A percentile compares a stretch with the other conserved stretches of the same genome.
Conservation (phyloP, 192 early-diverging fungal genomes). For the Chytriomyces confervae region DNA sequence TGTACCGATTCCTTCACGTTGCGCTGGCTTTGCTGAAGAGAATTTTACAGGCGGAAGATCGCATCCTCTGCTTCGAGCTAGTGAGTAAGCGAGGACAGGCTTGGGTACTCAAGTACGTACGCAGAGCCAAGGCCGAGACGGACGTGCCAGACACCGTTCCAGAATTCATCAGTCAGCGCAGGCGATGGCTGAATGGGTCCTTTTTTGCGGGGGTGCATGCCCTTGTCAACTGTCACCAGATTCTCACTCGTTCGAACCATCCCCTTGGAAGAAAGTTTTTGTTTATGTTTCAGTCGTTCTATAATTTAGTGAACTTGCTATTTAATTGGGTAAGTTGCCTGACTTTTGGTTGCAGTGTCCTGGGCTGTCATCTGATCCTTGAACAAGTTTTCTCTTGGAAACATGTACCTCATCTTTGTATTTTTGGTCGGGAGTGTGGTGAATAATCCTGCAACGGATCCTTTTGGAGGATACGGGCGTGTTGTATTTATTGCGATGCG, state of each 20-base stretch:
- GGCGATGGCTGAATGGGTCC: slow-evolving; percentile 85
- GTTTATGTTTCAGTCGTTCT: slow-evolving; percentile 70
- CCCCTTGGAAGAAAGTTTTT: slow-evolving; percentile 61
- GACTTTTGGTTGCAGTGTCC: slow-evolving; percentile 65
- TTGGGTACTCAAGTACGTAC: slow-evolving; percentile 78
- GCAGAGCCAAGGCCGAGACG: slow-evolving; percentile 75
- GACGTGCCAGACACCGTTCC: slow-evolving; percentile 79
- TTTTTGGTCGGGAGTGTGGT: slow-evolving; percentile 43
- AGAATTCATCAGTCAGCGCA: slow-evolving; percentile 60
- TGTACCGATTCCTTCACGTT: not conserved
- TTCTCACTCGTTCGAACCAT: slow-evolving; percentile 72
- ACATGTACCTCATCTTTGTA: slow-evolving; percentile 66
- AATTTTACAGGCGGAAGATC: slow-evolving; percentile 58
- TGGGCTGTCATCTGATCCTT: slow-evolving; percentile 66
- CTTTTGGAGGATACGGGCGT: slow-evolving; percentile 54
- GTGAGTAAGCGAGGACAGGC: slow-evolving; percentile 74
- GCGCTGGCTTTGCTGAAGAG: not conserved
- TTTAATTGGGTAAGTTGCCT: slow-evolving; percentile 65
- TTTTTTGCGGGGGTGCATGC: slow-evolving; percentile 84
- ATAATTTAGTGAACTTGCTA: slow-evolving; percentile 69
- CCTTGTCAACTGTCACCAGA: slow-evolving; percentile 68
- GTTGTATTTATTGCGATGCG: slow-evolving; percentile 43
- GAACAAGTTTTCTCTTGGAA: slow-evolving; percentile 75
- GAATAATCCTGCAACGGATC: slow-evolving; percentile 52
- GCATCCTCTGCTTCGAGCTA: slow-evolving; percentile 85